Conservation (phyloP, 1,284 basidiomycete genomes). For the Moniliella sp. region DNA sequence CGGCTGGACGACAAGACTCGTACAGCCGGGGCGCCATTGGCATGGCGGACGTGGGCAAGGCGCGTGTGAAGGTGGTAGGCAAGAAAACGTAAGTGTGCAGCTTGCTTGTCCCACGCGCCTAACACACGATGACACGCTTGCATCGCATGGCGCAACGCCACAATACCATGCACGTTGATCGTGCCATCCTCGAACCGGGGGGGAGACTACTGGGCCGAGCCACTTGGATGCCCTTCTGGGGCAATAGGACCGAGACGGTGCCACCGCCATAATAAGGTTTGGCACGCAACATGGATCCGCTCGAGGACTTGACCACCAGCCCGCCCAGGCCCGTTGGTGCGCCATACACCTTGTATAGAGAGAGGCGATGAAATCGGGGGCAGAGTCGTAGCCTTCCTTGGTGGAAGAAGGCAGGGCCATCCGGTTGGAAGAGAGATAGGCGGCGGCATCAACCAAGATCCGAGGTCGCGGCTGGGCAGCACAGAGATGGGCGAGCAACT, state of each 20-base stretch:
- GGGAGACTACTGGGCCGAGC: conserved; percentile 6
- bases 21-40: no score
- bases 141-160: conserved; percentile 8
- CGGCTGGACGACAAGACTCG: no score
- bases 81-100: conserved; percentile 4
- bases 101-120: conserved; percentile 6
- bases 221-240: conserved; percentile 7
- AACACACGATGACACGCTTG: conserved; percentile 3
- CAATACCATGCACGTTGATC: conserved; percentile 12
- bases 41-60: conserved; percentile 6
- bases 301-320: conserved; percentile 7
- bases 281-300: conserved; percentile 3
- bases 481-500: conserved; percentile 4
- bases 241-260: conserved; percentile 9
- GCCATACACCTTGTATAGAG: conserved; percentile 20
- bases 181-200: conserved; percentile 14
- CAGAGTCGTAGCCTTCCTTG: conserved; percentile 1
- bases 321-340: conserved; percentile 16
- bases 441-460: conserved; percentile 10
- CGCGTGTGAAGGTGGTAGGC: conserved; percentile 3
- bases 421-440: conserved; percentile 4
- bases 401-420: no score
- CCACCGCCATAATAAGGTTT: conserved; percentile 16
- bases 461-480: conserved; percentile 8
- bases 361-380: conserved; percentile 13